Evolutionary conservation across 148 eudicot genomes (phyloP).

Genomic region (Fagopyrum tataricum): DNA sequence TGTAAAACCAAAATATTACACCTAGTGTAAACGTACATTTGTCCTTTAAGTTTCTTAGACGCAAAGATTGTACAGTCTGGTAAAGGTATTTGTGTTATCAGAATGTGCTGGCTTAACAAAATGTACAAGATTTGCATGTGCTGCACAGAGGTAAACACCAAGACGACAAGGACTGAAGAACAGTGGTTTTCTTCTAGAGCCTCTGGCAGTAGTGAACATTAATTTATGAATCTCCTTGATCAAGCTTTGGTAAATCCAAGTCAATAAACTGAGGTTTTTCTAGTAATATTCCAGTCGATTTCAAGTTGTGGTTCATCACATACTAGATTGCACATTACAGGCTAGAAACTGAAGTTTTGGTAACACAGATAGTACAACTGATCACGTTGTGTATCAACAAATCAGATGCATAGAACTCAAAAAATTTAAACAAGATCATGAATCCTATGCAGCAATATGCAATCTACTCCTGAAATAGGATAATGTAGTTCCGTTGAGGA

Average conservation of each 20-base stretch:
- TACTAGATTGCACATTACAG: neutral
- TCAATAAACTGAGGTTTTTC: neutral
- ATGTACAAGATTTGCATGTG: too few species aligned
- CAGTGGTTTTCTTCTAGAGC: too few species aligned
- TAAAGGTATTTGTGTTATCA: too few species aligned
- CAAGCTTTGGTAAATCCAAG: neutral
- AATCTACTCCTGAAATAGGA: neutral
- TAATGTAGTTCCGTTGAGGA: neutral
- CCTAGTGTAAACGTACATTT: too few species aligned
- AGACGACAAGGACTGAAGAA: too few species aligned
- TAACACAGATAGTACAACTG: slow-evolving; percentile 2
- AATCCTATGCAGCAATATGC: neutral
- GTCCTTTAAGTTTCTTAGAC: too few species aligned
- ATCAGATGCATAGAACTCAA: neutral
- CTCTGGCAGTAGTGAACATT: neutral
- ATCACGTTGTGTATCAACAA: neutral
- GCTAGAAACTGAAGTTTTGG: neutral
- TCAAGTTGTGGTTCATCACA: neutral
- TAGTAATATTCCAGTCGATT: neutral
- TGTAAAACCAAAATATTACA: too few species aligned
- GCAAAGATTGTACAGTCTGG: too few species aligned
- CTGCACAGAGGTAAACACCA: too few species aligned
- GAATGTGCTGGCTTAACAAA: too few species aligned
- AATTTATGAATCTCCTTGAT: neutral
- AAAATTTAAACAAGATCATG: neutral